Evolutionary conservation across 2,329 filamentous ascomycete genomes (phyloP), one percentile per base, ranked within the genome.

Genomic region (Fusarium pseudocircinatum): DNA sequence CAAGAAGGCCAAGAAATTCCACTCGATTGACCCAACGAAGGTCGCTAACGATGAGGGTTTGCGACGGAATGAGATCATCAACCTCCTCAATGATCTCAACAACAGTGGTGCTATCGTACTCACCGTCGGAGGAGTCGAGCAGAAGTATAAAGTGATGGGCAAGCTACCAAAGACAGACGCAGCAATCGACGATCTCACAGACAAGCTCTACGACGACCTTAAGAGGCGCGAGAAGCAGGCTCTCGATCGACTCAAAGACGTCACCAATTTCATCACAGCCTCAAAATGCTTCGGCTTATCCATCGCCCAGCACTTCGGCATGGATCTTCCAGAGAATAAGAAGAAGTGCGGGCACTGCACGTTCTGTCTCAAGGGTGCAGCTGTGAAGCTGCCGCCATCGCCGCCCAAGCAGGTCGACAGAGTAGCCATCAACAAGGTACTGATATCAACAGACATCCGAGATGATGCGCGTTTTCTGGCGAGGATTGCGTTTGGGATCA

Each of bases 381-480:
- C 81, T 0, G 76, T 87, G 4, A 63, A 79, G 11, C 77, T 87
- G 16, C 81, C 85, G 1, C 77, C 81, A 0, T 82, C 81, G 34
- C 80, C 82, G 14, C 80, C 79, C 1, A 81, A 83, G 22, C 70
- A 76, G 0, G 81, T 87, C 7, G 80, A 89, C 62, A 62, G 73
- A 0, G 65, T 65, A 0, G 81, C 81, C 0, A 86, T 91, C 52
- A 63, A 78, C 12, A 78, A 75, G 3, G 79, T 91, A 0, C 79
- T 91, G 3, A 68, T 78, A 0, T 81, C 78, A 1, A 85, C 86
- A 18, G 73, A 79, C 2, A 84, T 86, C 2, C 82, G 87, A 5
- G 87, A 92, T 52, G 90, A 92, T 75, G 83, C 90, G 5, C 80
- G 89, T 18, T 87, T 90, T 70, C 80, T 92, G 34, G 88, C 90